Percentiles rank a stretch among this genome's conserved stretches.
Evolutionary conservation across 805 yeast genomes (phyloP).

Genomic region (Torulaspora gathmanii): DNA sequence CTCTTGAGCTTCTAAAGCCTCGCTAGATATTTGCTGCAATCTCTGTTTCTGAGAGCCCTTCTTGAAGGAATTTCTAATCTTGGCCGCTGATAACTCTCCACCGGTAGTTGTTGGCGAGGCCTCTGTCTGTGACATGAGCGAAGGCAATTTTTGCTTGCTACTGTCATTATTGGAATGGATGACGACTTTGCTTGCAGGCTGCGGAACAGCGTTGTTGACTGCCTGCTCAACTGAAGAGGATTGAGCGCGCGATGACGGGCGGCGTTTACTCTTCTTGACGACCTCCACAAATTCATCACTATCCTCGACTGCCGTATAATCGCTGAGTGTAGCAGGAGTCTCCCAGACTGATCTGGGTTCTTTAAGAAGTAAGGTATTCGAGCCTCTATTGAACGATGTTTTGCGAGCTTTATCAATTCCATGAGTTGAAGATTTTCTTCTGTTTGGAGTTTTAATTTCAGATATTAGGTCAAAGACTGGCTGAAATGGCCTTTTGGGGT

Average conservation of each 20-base stretch:
- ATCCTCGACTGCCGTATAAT: constrained; percentile 16
- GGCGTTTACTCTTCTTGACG: constrained; percentile 16
- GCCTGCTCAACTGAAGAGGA: background rate
- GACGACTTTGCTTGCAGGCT: constrained; percentile 14
- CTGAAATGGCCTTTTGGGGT: constrained; percentile 33
- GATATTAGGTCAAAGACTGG: constrained; percentile 36
- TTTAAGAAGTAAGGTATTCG: background rate
- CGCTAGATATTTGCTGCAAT: constrained; percentile 12
- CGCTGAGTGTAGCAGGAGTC: background rate
- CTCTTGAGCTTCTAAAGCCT: background rate
- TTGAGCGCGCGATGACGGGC: constrained; percentile 7
- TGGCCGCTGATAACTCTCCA: constrained; percentile 7
- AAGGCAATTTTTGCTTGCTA: constrained; percentile 12
- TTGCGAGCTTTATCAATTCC: constrained; percentile 4
- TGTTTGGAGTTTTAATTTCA: constrained; percentile 6
- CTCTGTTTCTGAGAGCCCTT: constrained; percentile 32
- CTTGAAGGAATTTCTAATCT: constrained; percentile 21
- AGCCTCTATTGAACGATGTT: constrained; percentile 2
- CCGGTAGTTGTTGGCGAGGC: background rate
- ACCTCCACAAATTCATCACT: constrained; percentile 22
- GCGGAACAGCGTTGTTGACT: background rate
- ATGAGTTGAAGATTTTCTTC: constrained; percentile 12
- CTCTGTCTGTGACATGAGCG: constrained; percentile 9
- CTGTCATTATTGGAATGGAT: constrained; percentile 14
- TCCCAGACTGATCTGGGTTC: constrained; percentile 5